Conservation (phyloP, 1,284 basidiomycete species). For the Phylloboletellus chloephorus region DNA sequence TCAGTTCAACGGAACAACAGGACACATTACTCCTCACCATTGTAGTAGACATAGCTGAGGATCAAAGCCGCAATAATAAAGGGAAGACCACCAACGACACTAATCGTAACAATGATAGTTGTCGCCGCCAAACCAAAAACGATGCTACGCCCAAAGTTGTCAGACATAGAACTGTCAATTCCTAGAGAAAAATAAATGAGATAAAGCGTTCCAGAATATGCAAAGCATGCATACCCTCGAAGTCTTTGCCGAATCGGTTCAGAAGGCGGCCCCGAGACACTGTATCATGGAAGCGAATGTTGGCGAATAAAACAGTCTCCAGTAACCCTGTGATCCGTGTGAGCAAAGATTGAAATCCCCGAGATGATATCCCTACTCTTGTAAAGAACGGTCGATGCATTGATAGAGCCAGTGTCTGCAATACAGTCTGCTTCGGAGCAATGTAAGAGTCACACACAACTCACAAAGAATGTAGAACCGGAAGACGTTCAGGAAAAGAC, state of each 20-base stretch:
- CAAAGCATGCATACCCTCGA: slow-evolving; percentile 59
- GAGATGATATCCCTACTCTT: slow-evolving; percentile 42
- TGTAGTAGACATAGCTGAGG: slow-evolving; percentile 66
- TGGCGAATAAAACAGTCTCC: slow-evolving; percentile 82
- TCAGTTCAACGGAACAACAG: background rate
- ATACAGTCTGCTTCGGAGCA: slow-evolving; percentile 9
- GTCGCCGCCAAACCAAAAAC: slow-evolving; percentile 52
- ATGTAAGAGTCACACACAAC: slow-evolving; percentile 19
- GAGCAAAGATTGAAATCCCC: slow-evolving; percentile 4
- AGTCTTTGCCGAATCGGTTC: slow-evolving; percentile 92
- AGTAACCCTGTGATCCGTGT: slow-evolving; percentile 52
- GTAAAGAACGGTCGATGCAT: slow-evolving; percentile 68
- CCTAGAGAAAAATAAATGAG: slow-evolving; percentile 37
- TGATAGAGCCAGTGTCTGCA: slow-evolving; percentile 62
- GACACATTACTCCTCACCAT: slow-evolving; percentile 43
- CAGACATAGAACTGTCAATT: slow-evolving; percentile 80
- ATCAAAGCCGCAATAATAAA: slow-evolving; percentile 61
- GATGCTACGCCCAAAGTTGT: slow-evolving; percentile 79
- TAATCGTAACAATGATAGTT: slow-evolving; percentile 74
- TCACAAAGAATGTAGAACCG: slow-evolving; percentile 65
- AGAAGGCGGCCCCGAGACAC: slow-evolving; percentile 80
- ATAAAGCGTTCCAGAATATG: background rate
- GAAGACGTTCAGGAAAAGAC: slow-evolving; percentile 59
- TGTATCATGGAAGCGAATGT: slow-evolving; percentile 92
- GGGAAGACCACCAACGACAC: slow-evolving; percentile 71